Base-by-base conservation (phyloP, 1,139 yeast species). In the Geotrichum cucujoidarum region DNA sequence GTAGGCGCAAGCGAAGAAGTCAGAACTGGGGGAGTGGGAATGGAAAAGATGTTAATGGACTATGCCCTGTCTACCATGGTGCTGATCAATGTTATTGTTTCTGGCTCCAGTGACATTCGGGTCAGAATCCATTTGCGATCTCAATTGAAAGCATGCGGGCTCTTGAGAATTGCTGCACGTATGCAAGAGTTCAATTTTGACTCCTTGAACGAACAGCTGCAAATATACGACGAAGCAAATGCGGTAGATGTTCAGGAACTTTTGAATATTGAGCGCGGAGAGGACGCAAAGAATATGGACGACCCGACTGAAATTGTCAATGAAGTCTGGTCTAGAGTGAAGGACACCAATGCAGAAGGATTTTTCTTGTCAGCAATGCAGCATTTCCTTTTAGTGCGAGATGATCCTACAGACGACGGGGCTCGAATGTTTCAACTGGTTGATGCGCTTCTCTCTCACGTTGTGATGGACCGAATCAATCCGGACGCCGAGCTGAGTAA, bases 1-100 rank as follows among this genome's bases (percentile, higher is more conserved):
- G 97, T 92, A 6, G 97, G 97, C 1, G 95, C 97, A 0, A 82
- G 90, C 53, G 95, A 84, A n/a, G 97, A 92, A 56, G 74, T 81
- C 49, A 80, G 81, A 53, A 71, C 78, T 13, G 74, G 78, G 8
- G 87, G 88, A 0, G 63, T 75, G 1, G 68, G 73, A 2, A 76
- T 82, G 37, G 96, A 89, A 60, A 80, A 78, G 54, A 80, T 84
- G 47, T 73, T 92, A 25, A 70, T 81, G 57, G 97, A 90, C 55
- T 92, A 90, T 65, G 81, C 92, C 30, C 72, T 83, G 43, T 78
- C 90, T 16, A 83, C 95, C 0, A 75, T 90, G 75, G 71, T 88
- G 33, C 75, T 92, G 52, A 76, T 90, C 45, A 84, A 84, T 63
- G 78, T 86, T 3, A 74, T 92, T 21, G 79, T 89, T 21, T 75